Base-by-base conservation (phyloP, 2,329 filamentous ascomycete genomes). In the Trichoderma polysporum region DNA sequence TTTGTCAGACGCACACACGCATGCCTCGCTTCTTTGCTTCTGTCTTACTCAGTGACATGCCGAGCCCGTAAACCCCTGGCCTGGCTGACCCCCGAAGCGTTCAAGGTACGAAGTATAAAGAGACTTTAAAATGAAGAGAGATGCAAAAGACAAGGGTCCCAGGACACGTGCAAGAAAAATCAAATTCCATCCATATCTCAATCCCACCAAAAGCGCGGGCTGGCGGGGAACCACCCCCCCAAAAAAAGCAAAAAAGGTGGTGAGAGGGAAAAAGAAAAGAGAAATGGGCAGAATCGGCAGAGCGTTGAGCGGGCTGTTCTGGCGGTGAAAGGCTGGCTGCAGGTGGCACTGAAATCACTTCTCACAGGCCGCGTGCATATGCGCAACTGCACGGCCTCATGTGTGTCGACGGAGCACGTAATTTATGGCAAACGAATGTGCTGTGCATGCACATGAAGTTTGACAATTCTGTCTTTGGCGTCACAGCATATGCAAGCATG, bases 341-440 rank as follows among this genome's bases (percentile, higher is more conserved):
- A 3, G 33, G 33, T 35, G 15, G 39, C 39, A 19, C 39, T 10
- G 13, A 63, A 37, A 52, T 37, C 39, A 17, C 59, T 27, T 37
- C 19, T 54, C 57, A 50, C 57, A 50, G 57, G 60, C 37, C 41
- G 49, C 49, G 41, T 63, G 60, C 60, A 63, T 27, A 33, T 27
- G 27, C 41, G 41, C 22, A 2, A 10, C 17, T 53, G 50, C 50
- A 53, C 27, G 15, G 22, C 27, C 59, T 50, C 35, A 63, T 63
- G 60, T 53, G 45, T 33, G 60, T 45, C 25, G 60, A 45, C 33
- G 60, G 60, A 45, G 60, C 60, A 63, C 60, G 47, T 29, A 63
- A 63, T 63, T 54, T 54, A 63, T 31, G 27, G 29, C 47, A 45
- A 4, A 19, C 47, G 49, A 54, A 15, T 33, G 57, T 39, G 29